Evolutionary conservation across 768 basidiomycete species (phyloP).

Genomic region (Suillus tomentosus): DNA sequence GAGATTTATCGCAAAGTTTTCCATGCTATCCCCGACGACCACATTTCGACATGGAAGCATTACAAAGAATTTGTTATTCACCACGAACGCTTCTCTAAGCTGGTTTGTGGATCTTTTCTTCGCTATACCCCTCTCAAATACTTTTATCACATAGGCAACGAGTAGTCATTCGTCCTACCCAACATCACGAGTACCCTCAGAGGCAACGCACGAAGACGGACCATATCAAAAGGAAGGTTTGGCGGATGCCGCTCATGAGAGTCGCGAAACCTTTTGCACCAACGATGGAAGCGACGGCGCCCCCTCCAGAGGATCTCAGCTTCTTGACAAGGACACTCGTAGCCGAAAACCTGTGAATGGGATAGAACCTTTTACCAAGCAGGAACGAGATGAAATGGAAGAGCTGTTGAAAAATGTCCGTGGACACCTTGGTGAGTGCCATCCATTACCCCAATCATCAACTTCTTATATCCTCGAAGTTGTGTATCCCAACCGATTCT

Average conservation of each 20-base stretch:
- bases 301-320: slow-evolving; percentile 22
- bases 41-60: slow-evolving; percentile 93
- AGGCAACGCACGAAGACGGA: slow-evolving; percentile 46
- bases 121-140: not conserved
- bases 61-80: slow-evolving; percentile 83
- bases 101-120: slow-evolving; percentile 42
- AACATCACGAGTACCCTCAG: slow-evolving; percentile 59
- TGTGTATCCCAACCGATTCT: slow-evolving; percentile 78
- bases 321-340: slow-evolving; percentile 40
- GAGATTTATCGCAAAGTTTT: slow-evolving; percentile 96
- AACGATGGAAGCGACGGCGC: slow-evolving; percentile 27
- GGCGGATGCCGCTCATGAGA: slow-evolving; percentile 11
- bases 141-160: slow-evolving; percentile 40
- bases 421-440: slow-evolving; percentile 79
- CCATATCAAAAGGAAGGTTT: slow-evolving; percentile 15
- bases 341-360: slow-evolving; percentile 45
- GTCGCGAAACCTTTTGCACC: slow-evolving; percentile 20
- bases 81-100: slow-evolving; percentile 74
- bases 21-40: slow-evolving; percentile 90
- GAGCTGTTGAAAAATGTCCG: slow-evolving; percentile 69
- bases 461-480: slow-evolving; percentile 49
- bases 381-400: slow-evolving; percentile 92
- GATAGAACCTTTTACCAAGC: slow-evolving; percentile 74
- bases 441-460: not conserved
- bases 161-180: slow-evolving; percentile 44